Percentiles rank a stretch among this genome's conserved stretches.
Conservation (phyloP, 768 basidiomycete genomes). For the Daedaleopsis nitida region DNA sequence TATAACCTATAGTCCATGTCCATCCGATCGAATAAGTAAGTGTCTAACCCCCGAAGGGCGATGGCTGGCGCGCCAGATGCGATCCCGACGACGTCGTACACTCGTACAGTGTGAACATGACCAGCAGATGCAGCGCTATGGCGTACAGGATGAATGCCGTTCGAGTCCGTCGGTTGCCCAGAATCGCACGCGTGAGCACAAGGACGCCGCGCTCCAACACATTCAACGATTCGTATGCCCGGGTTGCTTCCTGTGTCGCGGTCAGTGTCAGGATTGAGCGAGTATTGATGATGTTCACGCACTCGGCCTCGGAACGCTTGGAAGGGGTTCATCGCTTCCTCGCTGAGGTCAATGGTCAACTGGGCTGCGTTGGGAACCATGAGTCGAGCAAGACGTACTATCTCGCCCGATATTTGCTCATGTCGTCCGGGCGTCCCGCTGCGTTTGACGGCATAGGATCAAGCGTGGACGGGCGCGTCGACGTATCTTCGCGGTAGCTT, state of each 20-base stretch:
- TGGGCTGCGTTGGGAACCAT: background rate
- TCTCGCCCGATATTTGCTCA: constrained; percentile 86
- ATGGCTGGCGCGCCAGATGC: constrained; percentile 53
- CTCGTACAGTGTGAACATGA: constrained; percentile 81
- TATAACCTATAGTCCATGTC: too few relatives aligned
- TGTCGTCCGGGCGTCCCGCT: constrained; percentile 58
- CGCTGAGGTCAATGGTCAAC: constrained; percentile 33
- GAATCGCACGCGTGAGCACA: constrained; percentile 77
- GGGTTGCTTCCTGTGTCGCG: constrained; percentile 86
- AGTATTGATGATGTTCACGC: constrained; percentile 34
- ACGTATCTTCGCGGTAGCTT: constrained; percentile 82
- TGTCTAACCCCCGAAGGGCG: constrained; percentile 35
- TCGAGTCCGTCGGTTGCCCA: constrained; percentile 85
- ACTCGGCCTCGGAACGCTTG: constrained; percentile 96
- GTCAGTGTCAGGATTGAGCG: background rate
- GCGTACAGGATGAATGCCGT: constrained; percentile 90
- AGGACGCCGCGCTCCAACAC: constrained; percentile 89
- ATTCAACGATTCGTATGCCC: constrained; percentile 90
- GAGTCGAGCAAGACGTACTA: constrained; percentile 44
- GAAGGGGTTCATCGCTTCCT: constrained; percentile 98
- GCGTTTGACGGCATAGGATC: constrained; percentile 60
- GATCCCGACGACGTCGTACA: constrained; percentile 57
- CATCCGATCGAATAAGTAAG: too few relatives aligned
- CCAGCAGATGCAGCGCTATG: constrained; percentile 70
- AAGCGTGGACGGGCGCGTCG: constrained; percentile 57